These are phyloP conservation scores for Penicillium robsamsonii DNA, from an alignment of 495 filamentous ascomycete genomes.

Conservation along the genomic window DNA sequence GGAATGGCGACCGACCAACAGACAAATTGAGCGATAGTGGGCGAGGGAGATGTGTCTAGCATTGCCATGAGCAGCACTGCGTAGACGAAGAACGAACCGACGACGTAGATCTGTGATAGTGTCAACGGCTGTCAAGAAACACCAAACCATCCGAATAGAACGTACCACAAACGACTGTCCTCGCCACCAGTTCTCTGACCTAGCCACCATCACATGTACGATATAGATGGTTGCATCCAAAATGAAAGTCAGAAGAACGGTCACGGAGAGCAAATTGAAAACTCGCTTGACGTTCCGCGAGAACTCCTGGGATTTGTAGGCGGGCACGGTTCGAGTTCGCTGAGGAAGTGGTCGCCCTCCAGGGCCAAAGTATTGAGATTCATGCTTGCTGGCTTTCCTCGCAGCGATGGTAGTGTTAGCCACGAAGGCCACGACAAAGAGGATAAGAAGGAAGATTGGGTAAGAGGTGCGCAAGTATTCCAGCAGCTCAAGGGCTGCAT, in stretches of 20 bases:
- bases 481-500: slow-evolving; percentile 47
- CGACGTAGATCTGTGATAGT: slow-evolving; percentile 67
- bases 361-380: slow-evolving; percentile 54
- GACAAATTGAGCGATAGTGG: slow-evolving; percentile 66
- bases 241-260: slow-evolving; percentile 67
- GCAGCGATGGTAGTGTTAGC: slow-evolving; percentile 58
- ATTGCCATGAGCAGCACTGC: slow-evolving; percentile 72
- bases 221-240: slow-evolving; percentile 73
- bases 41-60: slow-evolving; percentile 73
- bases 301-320: slow-evolving; percentile 48
- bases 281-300: slow-evolving; percentile 58
- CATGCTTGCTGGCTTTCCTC: slow-evolving; percentile 40
- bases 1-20: slow-evolving; percentile 69
- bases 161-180: slow-evolving; percentile 80
- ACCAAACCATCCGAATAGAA: slow-evolving; percentile 16
- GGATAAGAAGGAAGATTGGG: slow-evolving; percentile 63
- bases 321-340: slow-evolving; percentile 41
- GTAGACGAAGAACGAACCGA: slow-evolving; percentile 75
- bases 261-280: slow-evolving; percentile 72
- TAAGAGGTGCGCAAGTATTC: slow-evolving; percentile 57
- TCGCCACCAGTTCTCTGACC: slow-evolving; percentile 83
- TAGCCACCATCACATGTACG: slow-evolving; percentile 64
- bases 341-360: slow-evolving; percentile 79
- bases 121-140: slow-evolving; percentile 1
- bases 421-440: slow-evolving; percentile 66